Evolutionary conservation across 2,329 filamentous ascomycete species (phyloP), one percentile per base, ranked within the genome.

Genomic region (Chaetomium globosum): DNA sequence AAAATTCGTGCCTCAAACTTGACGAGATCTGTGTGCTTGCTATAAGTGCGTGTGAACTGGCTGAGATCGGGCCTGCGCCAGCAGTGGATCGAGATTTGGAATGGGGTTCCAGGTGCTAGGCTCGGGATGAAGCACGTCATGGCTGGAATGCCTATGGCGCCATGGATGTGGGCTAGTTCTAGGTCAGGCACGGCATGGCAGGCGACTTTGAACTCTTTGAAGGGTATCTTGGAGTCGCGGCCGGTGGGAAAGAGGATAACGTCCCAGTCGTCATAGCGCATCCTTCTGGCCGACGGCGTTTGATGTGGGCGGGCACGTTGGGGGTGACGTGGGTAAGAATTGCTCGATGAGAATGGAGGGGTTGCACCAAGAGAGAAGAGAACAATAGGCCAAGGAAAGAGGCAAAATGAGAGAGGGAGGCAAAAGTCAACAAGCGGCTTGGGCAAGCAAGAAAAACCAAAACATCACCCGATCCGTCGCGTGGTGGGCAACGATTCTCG

Each of bases 251-350:
- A 96, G 67, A 96, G 81, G 52, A 96, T 85, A 63, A 95, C 85
- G 73, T 96, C 92, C 92, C 92, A 96, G 73, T 92, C 87, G 71
- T 92, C 85, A 81, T 90, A 96, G 65, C 92, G 88, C 92, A 96
- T 96, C 33, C 33, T 68, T 68, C 30, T 23, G 65, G 5, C 39
- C 39, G 36, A 28, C 43, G 31, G 52, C 71, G 30, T 43, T 31
- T 31, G 49, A 58, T 48, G 9, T 82, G 76, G 61, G 59, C n/a
- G 53, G 7, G 51, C 4, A 8, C 30, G 12, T 12, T 43, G 13
- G 53, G 2, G 16, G 23, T 21, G 12, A 33, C 46, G 26, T 28
- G 21, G 56, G 19, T 64, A 61, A 66, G 28, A 62, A 52, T 51
- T 62, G 60, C 31, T 65, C 21, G 59, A 66, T 56, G 59, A 68